Evolutionary conservation across 768 basidiomycete species (phyloP).

Genomic region (Dendrothele bispora): DNA sequence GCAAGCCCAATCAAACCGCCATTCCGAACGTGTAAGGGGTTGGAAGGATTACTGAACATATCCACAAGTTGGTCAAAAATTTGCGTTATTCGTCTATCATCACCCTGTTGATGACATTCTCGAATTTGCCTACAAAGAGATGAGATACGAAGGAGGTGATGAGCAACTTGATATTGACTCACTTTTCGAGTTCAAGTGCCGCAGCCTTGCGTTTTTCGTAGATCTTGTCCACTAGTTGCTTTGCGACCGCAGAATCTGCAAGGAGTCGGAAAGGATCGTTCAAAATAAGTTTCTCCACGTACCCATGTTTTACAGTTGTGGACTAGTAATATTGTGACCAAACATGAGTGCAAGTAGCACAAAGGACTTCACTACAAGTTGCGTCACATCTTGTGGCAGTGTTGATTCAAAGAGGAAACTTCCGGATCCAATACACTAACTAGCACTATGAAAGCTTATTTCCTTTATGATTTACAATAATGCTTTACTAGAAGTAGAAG

Average conservation of each 20-base stretch:
- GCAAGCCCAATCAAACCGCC: constrained; percentile 96
- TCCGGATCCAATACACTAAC: too few relatives aligned
- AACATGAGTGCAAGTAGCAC: too few relatives aligned
- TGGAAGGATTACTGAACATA: constrained; percentile 83
- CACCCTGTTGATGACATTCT: constrained; percentile 81
- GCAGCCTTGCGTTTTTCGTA: constrained; percentile 97
- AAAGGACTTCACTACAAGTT: too few relatives aligned
- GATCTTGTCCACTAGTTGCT: constrained; percentile 88
- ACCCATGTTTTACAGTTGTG: too few relatives aligned
- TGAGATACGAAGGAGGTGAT: constrained; percentile 1
- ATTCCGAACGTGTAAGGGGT: constrained; percentile 87
- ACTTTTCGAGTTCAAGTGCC: constrained; percentile 96
- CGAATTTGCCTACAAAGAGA: constrained; percentile 67
- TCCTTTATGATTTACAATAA: too few relatives aligned
- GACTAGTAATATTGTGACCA: too few relatives aligned
- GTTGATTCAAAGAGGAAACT: too few relatives aligned
- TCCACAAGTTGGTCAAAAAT: constrained; percentile 95
- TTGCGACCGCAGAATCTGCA: constrained; percentile 75
- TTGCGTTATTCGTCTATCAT: constrained; percentile 75
- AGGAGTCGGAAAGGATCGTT: too few relatives aligned
- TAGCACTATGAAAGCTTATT: too few relatives aligned
- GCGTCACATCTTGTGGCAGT: too few relatives aligned
- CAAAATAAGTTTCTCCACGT: too few relatives aligned
- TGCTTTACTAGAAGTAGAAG: too few relatives aligned
- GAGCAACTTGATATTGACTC: constrained; percentile 14